Conservation (phyloP, 2,329 filamentous ascomycete genomes). For the Epichloe sibirici region DNA sequence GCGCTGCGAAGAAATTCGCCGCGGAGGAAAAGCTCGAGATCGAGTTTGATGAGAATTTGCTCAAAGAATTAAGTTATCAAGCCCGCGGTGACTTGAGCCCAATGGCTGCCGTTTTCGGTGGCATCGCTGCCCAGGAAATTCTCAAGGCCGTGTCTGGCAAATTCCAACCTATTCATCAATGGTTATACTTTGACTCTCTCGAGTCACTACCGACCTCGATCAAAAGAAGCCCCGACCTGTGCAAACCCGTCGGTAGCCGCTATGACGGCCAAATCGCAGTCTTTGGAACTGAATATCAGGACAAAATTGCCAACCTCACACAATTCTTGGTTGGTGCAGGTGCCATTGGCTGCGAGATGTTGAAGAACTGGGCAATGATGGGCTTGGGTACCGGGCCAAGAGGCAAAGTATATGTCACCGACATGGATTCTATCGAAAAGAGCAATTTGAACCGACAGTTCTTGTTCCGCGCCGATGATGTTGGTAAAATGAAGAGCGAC, state of each 20-base stretch:
- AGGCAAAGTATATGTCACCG: slow-evolving; percentile 83
- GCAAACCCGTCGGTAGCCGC: slow-evolving; percentile 70
- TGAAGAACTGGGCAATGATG: slow-evolving; percentile 99
- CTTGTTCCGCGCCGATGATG: slow-evolving; percentile 84
- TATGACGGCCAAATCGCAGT: slow-evolving; percentile 98
- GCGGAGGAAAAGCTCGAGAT: slow-evolving; percentile 51
- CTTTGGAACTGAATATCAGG: slow-evolving; percentile 85
- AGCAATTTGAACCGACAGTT: slow-evolving; percentile 98
- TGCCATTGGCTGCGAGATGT: slow-evolving; percentile 96
- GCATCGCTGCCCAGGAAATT: slow-evolving; percentile 85
- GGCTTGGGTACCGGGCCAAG: slow-evolving; percentile 79
- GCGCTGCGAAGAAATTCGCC: slow-evolving; percentile 62
- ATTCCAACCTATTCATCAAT: slow-evolving; percentile 91
- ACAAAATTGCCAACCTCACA: slow-evolving; percentile 80
- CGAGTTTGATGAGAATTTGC: slow-evolving; percentile 82
- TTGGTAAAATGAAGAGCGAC: slow-evolving; percentile 93
- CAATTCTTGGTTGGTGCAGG: slow-evolving; percentile 94
- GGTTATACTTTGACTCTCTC: slow-evolving; percentile 96
- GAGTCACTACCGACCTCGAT: slow-evolving; percentile 75
- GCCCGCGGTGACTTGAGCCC: slow-evolving; percentile 82
- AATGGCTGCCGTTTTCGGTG: slow-evolving; percentile 91
- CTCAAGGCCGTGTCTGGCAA: slow-evolving; percentile 96
- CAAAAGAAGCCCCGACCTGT: slow-evolving; percentile 71
- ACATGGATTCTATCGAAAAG: slow-evolving; percentile 98
- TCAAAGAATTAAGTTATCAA: slow-evolving; percentile 90